Percentiles rank a stretch among this genome's conserved stretches.
Conservation (phyloP, 2,329 filamentous ascomycete genomes). For the Tolypocladium amazonense region DNA sequence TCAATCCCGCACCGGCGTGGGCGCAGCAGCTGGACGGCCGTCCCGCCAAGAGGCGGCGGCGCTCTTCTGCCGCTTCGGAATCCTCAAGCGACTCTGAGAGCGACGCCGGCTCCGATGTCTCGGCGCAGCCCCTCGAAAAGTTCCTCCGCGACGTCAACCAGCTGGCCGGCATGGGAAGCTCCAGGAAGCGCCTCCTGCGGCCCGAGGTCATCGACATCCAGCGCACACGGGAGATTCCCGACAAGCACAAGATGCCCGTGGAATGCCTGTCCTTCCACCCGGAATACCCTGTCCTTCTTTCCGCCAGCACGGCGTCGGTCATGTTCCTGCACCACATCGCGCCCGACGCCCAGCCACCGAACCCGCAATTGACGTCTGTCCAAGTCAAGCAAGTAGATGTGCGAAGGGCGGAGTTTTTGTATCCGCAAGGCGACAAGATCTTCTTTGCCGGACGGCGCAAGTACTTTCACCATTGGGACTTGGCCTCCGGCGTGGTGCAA, state of each 20-base stretch:
- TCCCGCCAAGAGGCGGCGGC: slow-evolving; percentile 39
- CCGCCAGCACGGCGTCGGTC: slow-evolving; percentile 75
- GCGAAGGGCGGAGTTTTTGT: slow-evolving; percentile 70
- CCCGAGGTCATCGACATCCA: slow-evolving; percentile 88
- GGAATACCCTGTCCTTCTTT: slow-evolving; percentile 75
- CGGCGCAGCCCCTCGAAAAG: slow-evolving; percentile 65
- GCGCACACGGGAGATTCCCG: slow-evolving; percentile 74
- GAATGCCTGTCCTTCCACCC: slow-evolving; percentile 85
- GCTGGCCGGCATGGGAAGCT: slow-evolving; percentile 43
- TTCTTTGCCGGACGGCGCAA: slow-evolving; percentile 80
- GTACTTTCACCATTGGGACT: slow-evolving; percentile 93
- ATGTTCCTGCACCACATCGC: slow-evolving; percentile 85
- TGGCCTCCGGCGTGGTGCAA: slow-evolving; percentile 69
- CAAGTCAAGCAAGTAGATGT: slow-evolving; percentile 80
- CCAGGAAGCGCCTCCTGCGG: slow-evolving; percentile 61
- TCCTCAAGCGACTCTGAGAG: slow-evolving; percentile 43
- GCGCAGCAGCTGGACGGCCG: slow-evolving; percentile 39
- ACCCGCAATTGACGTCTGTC: slow-evolving; percentile 82
- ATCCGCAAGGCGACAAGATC: slow-evolving; percentile 62
- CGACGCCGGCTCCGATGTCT: slow-evolving; percentile 48
- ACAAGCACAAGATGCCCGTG: slow-evolving; percentile 67
- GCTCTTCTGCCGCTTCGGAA: slow-evolving; percentile 41
- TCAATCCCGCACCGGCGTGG: slow-evolving; percentile 53
- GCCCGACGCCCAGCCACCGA: slow-evolving; percentile 64
- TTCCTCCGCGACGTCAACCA: slow-evolving; percentile 67